These are phyloP conservation scores for Neofusicoccum ribis DNA, from an alignment of 2,329 filamentous ascomycete genomes.

Conservation along the genomic window DNA sequence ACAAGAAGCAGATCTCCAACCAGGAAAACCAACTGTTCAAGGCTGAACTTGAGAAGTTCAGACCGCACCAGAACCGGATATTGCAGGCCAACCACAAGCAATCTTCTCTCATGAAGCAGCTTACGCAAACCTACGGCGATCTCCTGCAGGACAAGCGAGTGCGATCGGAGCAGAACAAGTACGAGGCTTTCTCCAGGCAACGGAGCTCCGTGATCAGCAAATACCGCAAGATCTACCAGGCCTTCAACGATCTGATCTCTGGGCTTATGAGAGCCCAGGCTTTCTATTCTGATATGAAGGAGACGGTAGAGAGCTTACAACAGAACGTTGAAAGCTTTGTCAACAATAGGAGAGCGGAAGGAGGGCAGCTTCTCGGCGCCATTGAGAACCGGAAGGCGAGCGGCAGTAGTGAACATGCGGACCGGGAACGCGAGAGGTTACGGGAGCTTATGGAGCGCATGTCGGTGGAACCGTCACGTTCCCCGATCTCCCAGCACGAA, in stretches of 20 bases:
- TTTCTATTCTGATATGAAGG: conserved; percentile 95
- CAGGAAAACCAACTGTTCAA: conserved; percentile 93
- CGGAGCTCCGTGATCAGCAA: conserved; percentile 76
- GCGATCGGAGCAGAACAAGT: conserved; percentile 90
- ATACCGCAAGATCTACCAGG: conserved; percentile 89
- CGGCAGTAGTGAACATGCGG: conserved; percentile 61
- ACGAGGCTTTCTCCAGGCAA: conserved; percentile 83
- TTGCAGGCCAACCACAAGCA: conserved; percentile 96
- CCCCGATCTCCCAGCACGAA: conserved; percentile 14
- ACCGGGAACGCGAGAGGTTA: conserved; percentile 82
- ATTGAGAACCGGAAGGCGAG: conserved; percentile 78
- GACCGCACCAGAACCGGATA: conserved; percentile 86
- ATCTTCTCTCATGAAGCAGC: conserved; percentile 87
- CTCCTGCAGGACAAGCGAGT: conserved; percentile 93
- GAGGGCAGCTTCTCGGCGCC: conserved; percentile 80
- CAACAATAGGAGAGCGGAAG: conserved; percentile 88
- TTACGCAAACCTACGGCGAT: conserved; percentile 82
- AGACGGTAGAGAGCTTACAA: conserved; percentile 85
- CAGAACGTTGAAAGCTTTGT: conserved; percentile 98
- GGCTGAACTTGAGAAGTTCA: conserved; percentile 95
- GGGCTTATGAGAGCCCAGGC: conserved; percentile 84
- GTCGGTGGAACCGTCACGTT: conserved; percentile 66
- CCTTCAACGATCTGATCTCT: conserved; percentile 84
- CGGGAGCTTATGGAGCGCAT: conserved; percentile 92
- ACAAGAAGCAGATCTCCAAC: conserved; percentile 93